Evolutionary conservation across 2,329 filamentous ascomycete genomes (phyloP), one percentile per base, ranked within the genome.

Genomic region (Nemania sp.): DNA sequence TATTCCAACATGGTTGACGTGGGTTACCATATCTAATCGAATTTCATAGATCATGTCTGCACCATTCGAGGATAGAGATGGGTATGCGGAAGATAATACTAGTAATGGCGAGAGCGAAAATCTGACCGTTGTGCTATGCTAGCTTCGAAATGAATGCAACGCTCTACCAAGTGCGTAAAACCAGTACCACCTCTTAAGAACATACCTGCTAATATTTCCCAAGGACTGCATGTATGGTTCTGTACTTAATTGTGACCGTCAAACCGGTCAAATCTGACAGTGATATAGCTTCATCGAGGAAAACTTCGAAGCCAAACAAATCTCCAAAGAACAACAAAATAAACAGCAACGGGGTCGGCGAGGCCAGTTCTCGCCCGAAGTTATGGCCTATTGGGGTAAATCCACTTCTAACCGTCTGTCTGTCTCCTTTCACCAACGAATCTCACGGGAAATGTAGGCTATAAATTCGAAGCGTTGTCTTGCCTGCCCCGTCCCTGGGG

Each of bases 141-240:
- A 94, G 92, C 57, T 98, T 97, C 76, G 92, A 97, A 79, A 97
- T 99, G 94, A 97, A 98, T 78, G 95, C 93, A 56, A 98, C 95
- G 2, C 85, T 90, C 58, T 96, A 94, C 77, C 92, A 98, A 84
- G 94, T 96, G 81, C 79, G 88, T 73, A 26, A 62, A n/a, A 57
- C 62, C 51, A 63, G 64, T 47, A 8, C 26, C 54, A 65, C 55
- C 60, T 43, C 18, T 24, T 66, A 20, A n/a, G n/a, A 1, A 43
- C 27, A 41, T 26, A 1, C 54, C 45, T 55, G 53, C 73, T 77
- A 59, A 75, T 72, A 15, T 67, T 67, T 38, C 60, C 65, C 5
- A 78, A 88, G 86, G 84, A 80, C 70, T 87, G 83, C 83, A 81
- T 88, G 86, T 88, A 82, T 77, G 85, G 22, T 45, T 18, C 5